Conservation (phyloP, 73 alveolate genomes). For the Paramecium caudatum region DNA sequence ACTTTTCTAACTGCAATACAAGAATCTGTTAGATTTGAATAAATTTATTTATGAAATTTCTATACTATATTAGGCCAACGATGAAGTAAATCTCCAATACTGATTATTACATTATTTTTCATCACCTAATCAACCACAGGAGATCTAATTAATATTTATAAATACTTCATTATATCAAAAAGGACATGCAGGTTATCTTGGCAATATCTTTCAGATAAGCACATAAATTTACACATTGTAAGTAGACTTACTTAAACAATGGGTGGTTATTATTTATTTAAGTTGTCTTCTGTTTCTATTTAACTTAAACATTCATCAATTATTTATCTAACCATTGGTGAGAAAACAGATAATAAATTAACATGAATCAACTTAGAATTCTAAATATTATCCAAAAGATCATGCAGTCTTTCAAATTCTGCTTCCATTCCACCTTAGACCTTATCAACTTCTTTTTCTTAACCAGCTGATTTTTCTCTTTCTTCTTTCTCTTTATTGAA, state of each 20-base stretch:
- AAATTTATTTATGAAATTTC: background rate
- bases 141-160: background rate
- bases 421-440: slow-evolving; percentile 73
- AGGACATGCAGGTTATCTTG: slow-evolving; percentile 39
- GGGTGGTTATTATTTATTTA: slow-evolving; percentile 11
- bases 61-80: slow-evolving; percentile 69
- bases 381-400: background rate
- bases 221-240: slow-evolving; percentile 74
- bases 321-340: slow-evolving; percentile 65
- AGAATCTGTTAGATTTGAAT: slow-evolving; percentile 35
- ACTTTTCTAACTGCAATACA: slow-evolving; percentile 67
- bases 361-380: slow-evolving; percentile 10
- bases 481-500: slow-evolving; percentile 64
- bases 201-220: slow-evolving; percentile 55
- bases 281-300: slow-evolving; percentile 1
- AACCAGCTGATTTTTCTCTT: slow-evolving; percentile 62
- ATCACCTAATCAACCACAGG: slow-evolving; percentile 58
- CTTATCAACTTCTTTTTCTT: slow-evolving; percentile 71
- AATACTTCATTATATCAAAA: slow-evolving; percentile 55
- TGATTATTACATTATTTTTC: slow-evolving; percentile 67
- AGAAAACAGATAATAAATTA: slow-evolving; percentile 58
- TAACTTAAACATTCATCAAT: slow-evolving; percentile 24
- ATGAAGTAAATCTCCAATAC: slow-evolving; percentile 69
- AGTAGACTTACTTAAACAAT: slow-evolving; percentile 60
- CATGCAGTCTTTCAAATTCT: slow-evolving; percentile 71